Base-by-base conservation (phyloP, 2,329 filamentous ascomycete genomes). In the Teratosphaeria nubilosa region DNA sequence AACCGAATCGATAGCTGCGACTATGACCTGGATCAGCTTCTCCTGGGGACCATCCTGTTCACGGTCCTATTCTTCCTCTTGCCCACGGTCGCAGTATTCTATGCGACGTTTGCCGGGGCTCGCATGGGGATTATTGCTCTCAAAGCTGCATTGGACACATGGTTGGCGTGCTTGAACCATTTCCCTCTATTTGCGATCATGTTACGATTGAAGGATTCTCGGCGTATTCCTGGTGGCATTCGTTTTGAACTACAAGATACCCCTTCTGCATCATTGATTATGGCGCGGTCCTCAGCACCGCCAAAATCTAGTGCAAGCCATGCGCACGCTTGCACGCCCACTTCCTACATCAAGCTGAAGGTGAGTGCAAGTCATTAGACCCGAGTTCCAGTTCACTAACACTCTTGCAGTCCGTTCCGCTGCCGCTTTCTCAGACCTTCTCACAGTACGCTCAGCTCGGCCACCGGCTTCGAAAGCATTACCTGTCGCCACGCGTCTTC, bases 1-100 rank as follows among this genome's bases (percentile, higher is more conserved):
- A 96, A 96, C 70, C 91, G 94, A 75, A 97, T 99, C 68, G 94
- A 99, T 72, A 96, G 91, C 53, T 99, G 94, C 78, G 94, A 97
- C 75, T 99, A 99, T 75, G 94, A 97, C 71, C 82, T 99, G 25
- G 94, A 99, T 71, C 95, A 99, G 75, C 83, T 99, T 3, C 85
- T 99, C 6, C 86, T 99, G 7, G 94, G 94, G 60, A 99, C 94
- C 0, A 97, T 99, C 60, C 79, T 99, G 22, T 99, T 99, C 70
- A 97, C 94, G 0, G 78, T 99, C 7, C 82, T 99, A 1, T 95
- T 95, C 75, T 99, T 97, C 72, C 80, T 99, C 16, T 79, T 99
- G 3, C 94, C 94, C 0, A 99, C 94, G 0, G 91, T 99, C 25
- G 84, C 92, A 56, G 94, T 99, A 51, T 99, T 97, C 72, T 99